Evolutionary conservation across 495 filamentous ascomycete species (phyloP).

Genomic region (Bacidia gigantensis): DNA sequence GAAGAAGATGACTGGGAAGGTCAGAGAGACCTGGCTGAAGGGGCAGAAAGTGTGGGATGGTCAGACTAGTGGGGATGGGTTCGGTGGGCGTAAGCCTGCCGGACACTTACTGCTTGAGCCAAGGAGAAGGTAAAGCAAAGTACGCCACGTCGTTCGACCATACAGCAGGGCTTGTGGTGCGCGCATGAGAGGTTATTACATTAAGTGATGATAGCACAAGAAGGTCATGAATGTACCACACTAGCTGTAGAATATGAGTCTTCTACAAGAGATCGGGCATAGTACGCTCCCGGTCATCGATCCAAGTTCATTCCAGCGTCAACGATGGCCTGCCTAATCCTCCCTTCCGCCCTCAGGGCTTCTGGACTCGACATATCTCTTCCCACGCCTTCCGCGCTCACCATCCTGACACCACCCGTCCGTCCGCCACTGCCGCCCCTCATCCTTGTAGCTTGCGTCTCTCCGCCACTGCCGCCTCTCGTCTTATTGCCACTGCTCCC

Average conservation of each 20-base stretch:
- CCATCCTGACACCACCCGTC: conserved; percentile 15
- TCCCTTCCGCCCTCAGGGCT: conserved; percentile 4
- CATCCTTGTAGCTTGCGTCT: neutral
- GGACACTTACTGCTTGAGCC: conserved; percentile 51
- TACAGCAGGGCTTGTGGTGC: no score
- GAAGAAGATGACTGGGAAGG: conserved; percentile 61
- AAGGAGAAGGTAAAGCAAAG: conserved; percentile 20
- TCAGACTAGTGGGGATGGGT: conserved; percentile 37
- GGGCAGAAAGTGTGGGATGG: conserved; percentile 58
- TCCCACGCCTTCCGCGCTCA: neutral
- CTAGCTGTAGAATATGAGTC: no score
- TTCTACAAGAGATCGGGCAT: no score
- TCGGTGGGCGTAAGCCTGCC: conserved; percentile 43
- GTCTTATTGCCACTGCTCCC: conserved; percentile 1
- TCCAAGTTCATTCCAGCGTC: conserved; percentile 3
- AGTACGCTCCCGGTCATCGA: neutral
- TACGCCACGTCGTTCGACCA: neutral
- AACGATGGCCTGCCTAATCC: conserved; percentile 1
- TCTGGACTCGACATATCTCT: conserved; percentile 18
- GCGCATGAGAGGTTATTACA: no score
- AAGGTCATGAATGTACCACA: no score
- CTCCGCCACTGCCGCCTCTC: conserved; percentile 7
- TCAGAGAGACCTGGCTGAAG: conserved; percentile 81
- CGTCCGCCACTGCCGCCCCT: conserved; percentile 8
- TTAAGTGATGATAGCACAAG: no score